Conservation (phyloP, 2,329 filamentous ascomycete genomes). For the Lachnellula occidentalis region DNA sequence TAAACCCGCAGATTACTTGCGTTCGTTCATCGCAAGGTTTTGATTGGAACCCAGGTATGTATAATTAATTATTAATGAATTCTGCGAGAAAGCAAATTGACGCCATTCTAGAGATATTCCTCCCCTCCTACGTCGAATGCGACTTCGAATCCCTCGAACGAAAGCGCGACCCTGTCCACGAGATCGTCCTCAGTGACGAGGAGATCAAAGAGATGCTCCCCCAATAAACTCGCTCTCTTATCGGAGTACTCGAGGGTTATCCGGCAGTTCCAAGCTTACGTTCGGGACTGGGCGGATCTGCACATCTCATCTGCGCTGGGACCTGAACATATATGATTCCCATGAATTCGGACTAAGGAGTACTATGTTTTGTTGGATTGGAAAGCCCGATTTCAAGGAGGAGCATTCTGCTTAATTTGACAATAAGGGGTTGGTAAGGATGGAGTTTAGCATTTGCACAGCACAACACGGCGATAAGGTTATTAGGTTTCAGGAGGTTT, state of each 20-base stretch:
- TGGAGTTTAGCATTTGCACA: constrained; percentile 22
- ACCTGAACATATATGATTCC: constrained; percentile 27
- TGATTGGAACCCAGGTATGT: constrained; percentile 71
- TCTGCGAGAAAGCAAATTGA: constrained; percentile 2
- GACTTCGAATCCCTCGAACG: constrained; percentile 71
- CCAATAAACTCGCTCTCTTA: constrained; percentile 38
- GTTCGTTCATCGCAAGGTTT: constrained; percentile 76
- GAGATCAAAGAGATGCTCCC: constrained; percentile 66
- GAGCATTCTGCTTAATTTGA: constrained; percentile 13
- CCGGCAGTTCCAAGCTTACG: constrained; percentile 15
- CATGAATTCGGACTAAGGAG: constrained; percentile 25
- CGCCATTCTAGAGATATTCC: constrained; percentile 61
- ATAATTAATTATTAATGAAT: neutral
- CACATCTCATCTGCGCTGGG: constrained; percentile 14
- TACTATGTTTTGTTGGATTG: constrained; percentile 13
- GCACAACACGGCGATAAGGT: constrained; percentile 1
- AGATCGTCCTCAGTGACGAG: constrained; percentile 73
- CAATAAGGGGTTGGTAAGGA: constrained; percentile 13
- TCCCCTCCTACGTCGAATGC: constrained; percentile 71
- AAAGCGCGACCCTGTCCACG: constrained; percentile 69
- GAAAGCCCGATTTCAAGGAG: constrained; percentile 5
- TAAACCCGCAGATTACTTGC: constrained; percentile 61
- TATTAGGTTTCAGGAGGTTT: constrained; percentile 8
- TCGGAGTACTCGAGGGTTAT: constrained; percentile 12
- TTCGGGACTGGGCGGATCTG: constrained; percentile 17